These are phyloP conservation scores for Botryosphaeria dothidea DNA, from an alignment of 2,329 filamentous ascomycete genomes.

Conservation along the genomic window DNA sequence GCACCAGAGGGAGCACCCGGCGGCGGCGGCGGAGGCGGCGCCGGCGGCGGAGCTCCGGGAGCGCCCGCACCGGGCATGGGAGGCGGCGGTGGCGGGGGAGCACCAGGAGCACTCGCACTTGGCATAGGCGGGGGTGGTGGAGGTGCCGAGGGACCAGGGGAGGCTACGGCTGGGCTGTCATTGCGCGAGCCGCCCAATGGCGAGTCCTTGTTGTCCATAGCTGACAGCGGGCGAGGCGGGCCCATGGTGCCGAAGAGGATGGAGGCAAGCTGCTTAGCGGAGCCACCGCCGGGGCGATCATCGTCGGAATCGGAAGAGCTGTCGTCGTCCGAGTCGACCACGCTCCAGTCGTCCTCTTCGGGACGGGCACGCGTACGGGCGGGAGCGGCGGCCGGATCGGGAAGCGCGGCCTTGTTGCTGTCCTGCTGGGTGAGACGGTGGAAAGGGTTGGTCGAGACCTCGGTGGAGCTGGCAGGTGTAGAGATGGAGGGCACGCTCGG, in stretches of 20 bases:
- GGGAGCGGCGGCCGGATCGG: conserved; percentile 51
- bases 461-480: conserved; percentile 47
- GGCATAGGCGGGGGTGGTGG: conserved; percentile 39
- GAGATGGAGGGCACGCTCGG: conserved; percentile 48
- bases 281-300: conserved; percentile 75
- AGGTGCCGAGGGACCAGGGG: conserved; percentile 47
- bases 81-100: conserved; percentile 52
- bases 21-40: conserved; percentile 33
- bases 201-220: conserved; percentile 69
- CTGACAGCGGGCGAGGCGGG: conserved; percentile 83
- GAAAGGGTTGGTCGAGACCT: conserved; percentile 92
- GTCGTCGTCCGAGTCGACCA: conserved; percentile 74
- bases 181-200: conserved; percentile 40
- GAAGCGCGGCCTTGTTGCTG: conserved; percentile 41
- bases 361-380: conserved; percentile 54
- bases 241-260: conserved; percentile 97
- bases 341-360: conserved; percentile 78
- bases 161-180: conserved; percentile 44
- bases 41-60: conserved; percentile 33
- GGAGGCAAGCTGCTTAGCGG: conserved; percentile 87
- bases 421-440: conserved; percentile 76
- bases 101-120: conserved; percentile 24
- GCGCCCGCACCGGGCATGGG: conserved; percentile 38
- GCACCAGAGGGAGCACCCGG: conserved; percentile 43
- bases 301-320: conserved; percentile 71